Evolutionary conservation across 352 stramenopile species (phyloP).

Genomic region (Phytopythium oedochilum): DNA sequence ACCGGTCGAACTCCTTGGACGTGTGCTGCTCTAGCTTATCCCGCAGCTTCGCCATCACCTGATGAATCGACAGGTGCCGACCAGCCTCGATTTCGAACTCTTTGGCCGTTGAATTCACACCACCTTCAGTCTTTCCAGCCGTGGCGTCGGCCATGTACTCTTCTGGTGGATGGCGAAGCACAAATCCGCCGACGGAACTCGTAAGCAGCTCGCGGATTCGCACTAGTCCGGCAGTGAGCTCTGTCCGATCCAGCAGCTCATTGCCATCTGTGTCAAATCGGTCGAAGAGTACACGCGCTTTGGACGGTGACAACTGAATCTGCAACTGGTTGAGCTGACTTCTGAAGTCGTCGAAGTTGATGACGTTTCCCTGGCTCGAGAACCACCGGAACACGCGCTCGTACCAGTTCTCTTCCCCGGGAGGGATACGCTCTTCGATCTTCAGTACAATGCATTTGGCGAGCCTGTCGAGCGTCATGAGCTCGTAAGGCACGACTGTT

Average conservation of each 20-base stretch:
- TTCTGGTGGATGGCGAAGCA: not conserved
- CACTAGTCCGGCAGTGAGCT: slow-evolving; percentile 37
- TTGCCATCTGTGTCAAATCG: slow-evolving; percentile 55
- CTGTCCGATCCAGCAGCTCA: slow-evolving; percentile 57
- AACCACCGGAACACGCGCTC: slow-evolving; percentile 68
- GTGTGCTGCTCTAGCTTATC: slow-evolving; percentile 64
- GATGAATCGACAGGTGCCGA: slow-evolving; percentile 38
- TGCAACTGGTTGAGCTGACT: slow-evolving; percentile 44
- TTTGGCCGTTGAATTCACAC: not conserved
- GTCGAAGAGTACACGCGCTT: slow-evolving; percentile 59
- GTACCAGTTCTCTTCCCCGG: slow-evolving; percentile 33
- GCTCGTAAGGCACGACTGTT: slow-evolving; percentile 27
- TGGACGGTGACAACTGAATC: slow-evolving; percentile 49
- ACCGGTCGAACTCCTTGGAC: slow-evolving; percentile 64
- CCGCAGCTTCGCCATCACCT: slow-evolving; percentile 49
- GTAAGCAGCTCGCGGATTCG: not conserved
- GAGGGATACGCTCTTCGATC: slow-evolving; percentile 52
- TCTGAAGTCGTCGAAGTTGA: slow-evolving; percentile 61
- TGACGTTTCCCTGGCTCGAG: slow-evolving; percentile 42
- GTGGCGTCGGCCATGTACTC: not conserved
- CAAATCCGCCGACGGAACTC: not conserved
- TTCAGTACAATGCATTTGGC: slow-evolving; percentile 50
- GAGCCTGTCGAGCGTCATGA: slow-evolving; percentile 47
- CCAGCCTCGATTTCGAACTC: slow-evolving; percentile 22
- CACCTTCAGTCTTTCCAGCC: not conserved